A percentile compares a stretch with the other conserved stretches of the same genome.
phyloP scores from a whole-genome alignment of 2,329 filamentous ascomycete species.

The Fusarium begoniae region DNA sequence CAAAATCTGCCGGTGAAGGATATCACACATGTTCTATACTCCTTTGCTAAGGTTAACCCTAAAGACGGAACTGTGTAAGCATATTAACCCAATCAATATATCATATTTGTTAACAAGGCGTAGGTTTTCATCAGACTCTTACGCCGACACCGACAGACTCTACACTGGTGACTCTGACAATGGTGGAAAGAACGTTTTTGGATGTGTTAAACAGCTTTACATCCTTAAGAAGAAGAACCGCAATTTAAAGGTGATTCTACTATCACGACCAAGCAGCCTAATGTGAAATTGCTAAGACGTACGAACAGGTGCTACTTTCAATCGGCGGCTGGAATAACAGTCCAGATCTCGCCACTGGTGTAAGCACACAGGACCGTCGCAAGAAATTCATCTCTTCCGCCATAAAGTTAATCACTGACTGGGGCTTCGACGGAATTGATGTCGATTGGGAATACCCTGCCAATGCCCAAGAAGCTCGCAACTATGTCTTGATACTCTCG shows the following conservation, averaged over 20 bases:
- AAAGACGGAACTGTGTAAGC: slow-evolving; percentile 58
- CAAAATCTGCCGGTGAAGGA: slow-evolving; percentile 73
- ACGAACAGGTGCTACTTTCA: slow-evolving; percentile 18
- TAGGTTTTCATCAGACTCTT: slow-evolving; percentile 41
- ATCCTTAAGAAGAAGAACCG: slow-evolving; percentile 80
- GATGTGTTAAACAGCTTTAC: slow-evolving; percentile 80
- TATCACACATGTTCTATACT: slow-evolving; percentile 78
- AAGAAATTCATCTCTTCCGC: slow-evolving; percentile 73
- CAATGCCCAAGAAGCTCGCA: slow-evolving; percentile 49
- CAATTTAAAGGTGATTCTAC: slow-evolving; percentile 69
- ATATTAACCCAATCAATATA: no score
- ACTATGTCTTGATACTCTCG: slow-evolving; percentile 37
- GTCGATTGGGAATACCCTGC: slow-evolving; percentile 66
- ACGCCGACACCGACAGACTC: slow-evolving; percentile 69
- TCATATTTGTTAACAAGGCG: neutral
- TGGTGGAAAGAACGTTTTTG: slow-evolving; percentile 76
- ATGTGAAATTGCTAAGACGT: slow-evolving; percentile 12
- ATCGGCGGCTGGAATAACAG: slow-evolving; percentile 84
- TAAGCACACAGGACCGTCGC: slow-evolving; percentile 69
- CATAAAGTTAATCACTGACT: slow-evolving; percentile 75
- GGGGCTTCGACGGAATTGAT: slow-evolving; percentile 66
- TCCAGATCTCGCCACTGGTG: slow-evolving; percentile 57
- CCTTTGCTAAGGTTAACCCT: slow-evolving; percentile 57
- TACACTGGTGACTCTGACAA: slow-evolving; percentile 71
- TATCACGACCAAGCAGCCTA: neutral